Evolutionary conservation across 2,329 filamentous ascomycete genomes (phyloP).

Genomic region (Ophiostoma sp.): DNA sequence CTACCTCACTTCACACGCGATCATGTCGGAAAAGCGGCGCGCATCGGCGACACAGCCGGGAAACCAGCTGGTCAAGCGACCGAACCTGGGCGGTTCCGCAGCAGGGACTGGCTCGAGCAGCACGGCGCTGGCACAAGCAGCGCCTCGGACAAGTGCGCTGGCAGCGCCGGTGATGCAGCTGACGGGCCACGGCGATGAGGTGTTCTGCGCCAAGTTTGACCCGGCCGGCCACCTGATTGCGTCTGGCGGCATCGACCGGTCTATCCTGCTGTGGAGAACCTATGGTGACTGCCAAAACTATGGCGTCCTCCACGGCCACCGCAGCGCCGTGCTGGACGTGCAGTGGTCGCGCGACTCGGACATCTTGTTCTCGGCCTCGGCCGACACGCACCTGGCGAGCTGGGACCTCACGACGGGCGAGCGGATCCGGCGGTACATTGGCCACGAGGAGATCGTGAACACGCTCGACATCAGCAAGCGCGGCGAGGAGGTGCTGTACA

Average conservation of each 20-base stretch:
- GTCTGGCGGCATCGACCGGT: conserved; percentile 91
- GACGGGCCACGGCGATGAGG: conserved; percentile 73
- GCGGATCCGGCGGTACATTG: conserved; percentile 83
- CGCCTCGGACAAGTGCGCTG: conserved; percentile 71
- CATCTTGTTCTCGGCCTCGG: conserved; percentile 84
- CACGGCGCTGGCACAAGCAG: conserved; percentile 55
- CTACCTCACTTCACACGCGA: conserved; percentile 20
- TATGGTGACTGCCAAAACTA: conserved; percentile 95
- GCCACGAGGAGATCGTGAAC: conserved; percentile 96
- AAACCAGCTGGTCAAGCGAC: conserved; percentile 82
- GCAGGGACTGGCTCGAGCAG: conserved; percentile 39
- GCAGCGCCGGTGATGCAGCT: conserved; percentile 93
- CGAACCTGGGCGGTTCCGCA: conserved; percentile 56
- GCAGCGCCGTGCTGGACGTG: conserved; percentile 82
- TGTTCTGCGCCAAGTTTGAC: conserved; percentile 88
- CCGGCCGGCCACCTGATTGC: conserved; percentile 82
- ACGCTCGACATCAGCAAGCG: conserved; percentile 80
- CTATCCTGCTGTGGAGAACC: conserved; percentile 90
- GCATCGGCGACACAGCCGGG: conserved; percentile 72
- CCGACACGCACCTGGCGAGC: conserved; percentile 86
- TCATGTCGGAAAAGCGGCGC: conserved; percentile 89
- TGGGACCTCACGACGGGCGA: conserved; percentile 93
- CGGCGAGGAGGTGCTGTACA: conserved; percentile 84
- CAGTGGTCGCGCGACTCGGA: conserved; percentile 96
- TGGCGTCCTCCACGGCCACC: conserved; percentile 79